Conservation (phyloP, 2,329 filamentous ascomycete species). For the Cladosporium sphaerospermum region DNA sequence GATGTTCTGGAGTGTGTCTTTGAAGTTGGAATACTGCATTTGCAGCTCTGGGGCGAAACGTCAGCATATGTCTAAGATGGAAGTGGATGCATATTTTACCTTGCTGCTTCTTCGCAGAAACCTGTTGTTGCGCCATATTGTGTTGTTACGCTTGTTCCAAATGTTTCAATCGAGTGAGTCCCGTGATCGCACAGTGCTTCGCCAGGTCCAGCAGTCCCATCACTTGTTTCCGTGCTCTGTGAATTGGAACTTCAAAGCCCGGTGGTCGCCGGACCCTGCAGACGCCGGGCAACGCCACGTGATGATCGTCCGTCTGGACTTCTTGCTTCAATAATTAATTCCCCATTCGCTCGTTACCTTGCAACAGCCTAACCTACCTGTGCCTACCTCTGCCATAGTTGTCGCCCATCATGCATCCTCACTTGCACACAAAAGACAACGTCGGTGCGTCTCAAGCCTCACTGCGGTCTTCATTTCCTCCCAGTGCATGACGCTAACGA, state of each 20-base stretch:
- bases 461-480: background rate
- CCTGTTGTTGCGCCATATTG: conserved; percentile 44
- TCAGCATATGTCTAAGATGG: conserved; percentile 3
- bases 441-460: conserved; percentile 53
- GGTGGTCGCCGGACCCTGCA: background rate
- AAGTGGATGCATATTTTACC: conserved; percentile 39
- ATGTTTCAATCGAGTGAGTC: background rate
- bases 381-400: background rate
- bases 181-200: background rate
- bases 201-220: background rate
- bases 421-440: conserved; percentile 90
- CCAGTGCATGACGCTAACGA: background rate
- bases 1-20: conserved; percentile 76
- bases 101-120: conserved; percentile 66
- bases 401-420: conserved; percentile 73
- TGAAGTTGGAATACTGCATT: conserved; percentile 70
- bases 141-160: background rate
- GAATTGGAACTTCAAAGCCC: background rate
- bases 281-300: background rate
- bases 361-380: background rate
- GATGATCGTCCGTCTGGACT: conserved; percentile 2
- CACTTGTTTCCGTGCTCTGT: background rate
- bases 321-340: background rate
- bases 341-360: too few species aligned
- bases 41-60: conserved; percentile 59